Evolutionary conservation across 2,329 filamentous ascomycete genomes (phyloP).

Genomic region (Claviceps capensis): DNA sequence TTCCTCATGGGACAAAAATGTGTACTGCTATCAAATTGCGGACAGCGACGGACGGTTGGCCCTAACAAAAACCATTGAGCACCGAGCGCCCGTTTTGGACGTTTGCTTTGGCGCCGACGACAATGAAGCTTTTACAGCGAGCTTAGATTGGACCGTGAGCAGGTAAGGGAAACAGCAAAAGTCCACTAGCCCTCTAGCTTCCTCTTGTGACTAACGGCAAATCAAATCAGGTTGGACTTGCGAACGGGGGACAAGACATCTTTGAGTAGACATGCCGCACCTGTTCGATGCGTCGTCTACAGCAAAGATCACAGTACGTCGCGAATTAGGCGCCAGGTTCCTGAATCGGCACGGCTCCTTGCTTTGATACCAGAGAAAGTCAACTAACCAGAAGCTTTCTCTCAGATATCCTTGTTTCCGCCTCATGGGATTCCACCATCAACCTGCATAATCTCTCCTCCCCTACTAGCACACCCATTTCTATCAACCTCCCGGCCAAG

Average conservation of each 20-base stretch:
- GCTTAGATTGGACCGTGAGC: constrained; percentile 76
- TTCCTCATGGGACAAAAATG: constrained; percentile 85
- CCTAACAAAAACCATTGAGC: constrained; percentile 61
- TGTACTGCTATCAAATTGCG: constrained; percentile 74
- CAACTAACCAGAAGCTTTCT: not conserved
- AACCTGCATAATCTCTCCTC: constrained; percentile 61
- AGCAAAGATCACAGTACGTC: constrained; percentile 53
- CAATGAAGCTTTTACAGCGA: constrained; percentile 71
- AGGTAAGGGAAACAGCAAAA: constrained; percentile 30
- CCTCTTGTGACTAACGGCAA: not conserved
- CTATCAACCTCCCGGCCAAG: constrained; percentile 65
- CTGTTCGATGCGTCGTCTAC: constrained; percentile 76
- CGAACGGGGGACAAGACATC: constrained; percentile 57
- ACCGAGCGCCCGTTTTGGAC: constrained; percentile 76
- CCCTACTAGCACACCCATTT: constrained; percentile 40
- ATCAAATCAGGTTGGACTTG: constrained; percentile 45
- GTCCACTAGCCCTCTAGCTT: too few relatives aligned
- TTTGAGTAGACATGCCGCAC: constrained; percentile 63
- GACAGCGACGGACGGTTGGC: constrained; percentile 38
- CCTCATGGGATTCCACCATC: constrained; percentile 85
- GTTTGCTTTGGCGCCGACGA: constrained; percentile 80
- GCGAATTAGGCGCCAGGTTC: too few relatives aligned
- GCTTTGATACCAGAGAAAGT: too few relatives aligned
- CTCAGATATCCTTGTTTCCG: constrained; percentile 66
- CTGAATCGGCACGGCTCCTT: too few relatives aligned